These are phyloP conservation scores for Vitellaria paradoxa DNA, from an alignment of 179 eudicot genomes.

Conservation along the genomic window DNA sequence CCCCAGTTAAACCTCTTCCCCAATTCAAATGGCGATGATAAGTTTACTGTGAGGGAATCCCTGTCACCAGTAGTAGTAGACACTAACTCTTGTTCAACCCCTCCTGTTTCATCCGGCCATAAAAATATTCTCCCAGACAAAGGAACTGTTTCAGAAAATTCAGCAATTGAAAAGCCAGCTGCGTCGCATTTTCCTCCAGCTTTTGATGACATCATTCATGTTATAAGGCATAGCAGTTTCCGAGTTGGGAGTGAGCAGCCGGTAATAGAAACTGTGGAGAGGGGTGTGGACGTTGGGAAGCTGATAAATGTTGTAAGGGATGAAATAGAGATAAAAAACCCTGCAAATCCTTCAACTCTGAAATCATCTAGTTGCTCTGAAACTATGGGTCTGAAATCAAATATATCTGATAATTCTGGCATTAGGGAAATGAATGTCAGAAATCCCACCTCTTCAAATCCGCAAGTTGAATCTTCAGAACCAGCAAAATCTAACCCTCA, in stretches of 20 bases:
- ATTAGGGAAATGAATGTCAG: slow-evolving; percentile 31
- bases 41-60: slow-evolving; percentile 74
- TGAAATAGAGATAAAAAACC: slow-evolving; percentile 34
- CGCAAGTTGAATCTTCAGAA: slow-evolving; percentile 28
- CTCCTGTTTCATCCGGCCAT: slow-evolving; percentile 18
- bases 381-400: slow-evolving; percentile 25
- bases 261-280: slow-evolving; percentile 43
- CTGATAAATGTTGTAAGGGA: slow-evolving; percentile 40
- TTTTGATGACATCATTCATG: slow-evolving; percentile 53
- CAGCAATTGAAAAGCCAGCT: slow-evolving; percentile 19
- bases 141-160: slow-evolving; percentile 13
- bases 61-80: slow-evolving; percentile 44
- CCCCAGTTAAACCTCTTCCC: slow-evolving; percentile 34
- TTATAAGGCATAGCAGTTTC: slow-evolving; percentile 50
- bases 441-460: slow-evolving; percentile 20
- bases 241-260: slow-evolving; percentile 49
- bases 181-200: slow-evolving; percentile 26
- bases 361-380: slow-evolving; percentile 39
- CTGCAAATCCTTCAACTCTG: slow-evolving; percentile 28
- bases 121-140: slow-evolving; percentile 12
- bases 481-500: slow-evolving; percentile 35
- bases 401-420: slow-evolving; percentile 30
- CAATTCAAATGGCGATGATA: slow-evolving; percentile 52
- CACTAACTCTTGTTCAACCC: slow-evolving; percentile 23
- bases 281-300: slow-evolving; percentile 42